These are phyloP conservation scores for Sordaria brevicollis DNA, from an alignment of 495 filamentous ascomycete species.

Conservation along the genomic window DNA sequence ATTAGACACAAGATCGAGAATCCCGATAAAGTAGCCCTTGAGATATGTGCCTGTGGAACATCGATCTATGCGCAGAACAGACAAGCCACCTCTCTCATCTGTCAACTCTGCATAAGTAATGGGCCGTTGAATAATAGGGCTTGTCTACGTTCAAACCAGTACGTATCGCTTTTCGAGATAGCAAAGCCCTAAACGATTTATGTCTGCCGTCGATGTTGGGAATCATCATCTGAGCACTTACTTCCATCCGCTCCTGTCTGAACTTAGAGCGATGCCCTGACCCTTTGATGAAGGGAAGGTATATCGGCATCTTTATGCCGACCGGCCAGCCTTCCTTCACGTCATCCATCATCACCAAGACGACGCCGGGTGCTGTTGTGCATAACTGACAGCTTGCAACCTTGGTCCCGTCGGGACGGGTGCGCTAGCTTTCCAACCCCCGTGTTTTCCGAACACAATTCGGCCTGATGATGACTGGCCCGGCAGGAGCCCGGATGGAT, in stretches of 20 bases:
- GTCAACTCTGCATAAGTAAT: too few relatives aligned
- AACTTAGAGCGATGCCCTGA: not conserved
- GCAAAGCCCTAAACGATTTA: not conserved
- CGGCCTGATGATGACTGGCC: slow-evolving; percentile 42
- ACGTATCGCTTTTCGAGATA: too few relatives aligned
- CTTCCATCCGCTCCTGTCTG: too few relatives aligned
- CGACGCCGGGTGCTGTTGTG: not conserved
- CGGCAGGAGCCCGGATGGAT: too few relatives aligned
- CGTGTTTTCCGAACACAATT: slow-evolving; percentile 33
- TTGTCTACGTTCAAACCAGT: too few relatives aligned
- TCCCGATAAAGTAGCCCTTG: not conserved
- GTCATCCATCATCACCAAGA: not conserved
- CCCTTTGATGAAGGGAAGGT: not conserved
- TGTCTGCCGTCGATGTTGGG: not conserved
- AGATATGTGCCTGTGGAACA: not conserved
- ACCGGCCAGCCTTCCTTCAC: not conserved
- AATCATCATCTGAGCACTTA: too few relatives aligned
- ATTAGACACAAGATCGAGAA: not conserved
- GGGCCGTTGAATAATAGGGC: too few relatives aligned
- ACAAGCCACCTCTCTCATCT: not conserved
- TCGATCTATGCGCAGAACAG: not conserved
- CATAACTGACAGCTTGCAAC: not conserved
- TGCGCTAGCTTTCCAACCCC: slow-evolving; percentile 20
- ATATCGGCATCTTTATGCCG: not conserved
- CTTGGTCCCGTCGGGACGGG: not conserved